These are phyloP conservation scores for Populus davidiana DNA, from an alignment of 345 rosid species.

Conservation along the genomic window DNA sequence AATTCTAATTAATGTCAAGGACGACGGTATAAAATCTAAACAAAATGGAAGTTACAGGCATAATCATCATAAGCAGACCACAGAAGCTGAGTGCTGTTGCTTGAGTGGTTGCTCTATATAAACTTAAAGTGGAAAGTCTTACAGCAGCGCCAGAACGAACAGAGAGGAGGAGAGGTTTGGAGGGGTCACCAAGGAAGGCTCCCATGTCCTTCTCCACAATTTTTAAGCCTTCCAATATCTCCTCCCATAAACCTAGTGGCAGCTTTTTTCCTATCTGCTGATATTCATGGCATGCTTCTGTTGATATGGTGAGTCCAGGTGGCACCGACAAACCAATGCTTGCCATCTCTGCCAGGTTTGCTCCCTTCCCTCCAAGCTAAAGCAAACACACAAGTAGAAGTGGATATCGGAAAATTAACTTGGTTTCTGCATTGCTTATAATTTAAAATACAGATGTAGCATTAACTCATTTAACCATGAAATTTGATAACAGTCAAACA, in stretches of 20 bases:
- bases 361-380: slow-evolving; percentile 97
- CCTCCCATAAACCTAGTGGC: slow-evolving; percentile 75
- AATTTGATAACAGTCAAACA: background rate
- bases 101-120: background rate
- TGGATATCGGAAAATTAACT: background rate
- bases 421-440: background rate
- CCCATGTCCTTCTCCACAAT: slow-evolving; percentile 73
- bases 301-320: slow-evolving; percentile 88
- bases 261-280: slow-evolving; percentile 60
- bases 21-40: background rate
- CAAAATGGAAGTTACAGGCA: background rate
- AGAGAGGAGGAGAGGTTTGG: slow-evolving; percentile 86
- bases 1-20: background rate
- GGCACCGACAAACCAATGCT: slow-evolving; percentile 94
- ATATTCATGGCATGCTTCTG: slow-evolving; percentile 87
- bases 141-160: slow-evolving; percentile 99
- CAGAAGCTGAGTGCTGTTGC: background rate
- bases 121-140: slow-evolving; percentile 19
- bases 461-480: background rate
- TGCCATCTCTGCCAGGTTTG: slow-evolving; percentile 96
- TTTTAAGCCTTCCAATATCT: slow-evolving; percentile 54
- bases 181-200: slow-evolving; percentile 69
- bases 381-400: background rate
- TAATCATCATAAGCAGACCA: background rate
- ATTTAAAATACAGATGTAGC: background rate